These are phyloP conservation scores for Pestalotiopsis fici DNA, from an alignment of 2,329 filamentous ascomycete species.

Conservation along the genomic window DNA sequence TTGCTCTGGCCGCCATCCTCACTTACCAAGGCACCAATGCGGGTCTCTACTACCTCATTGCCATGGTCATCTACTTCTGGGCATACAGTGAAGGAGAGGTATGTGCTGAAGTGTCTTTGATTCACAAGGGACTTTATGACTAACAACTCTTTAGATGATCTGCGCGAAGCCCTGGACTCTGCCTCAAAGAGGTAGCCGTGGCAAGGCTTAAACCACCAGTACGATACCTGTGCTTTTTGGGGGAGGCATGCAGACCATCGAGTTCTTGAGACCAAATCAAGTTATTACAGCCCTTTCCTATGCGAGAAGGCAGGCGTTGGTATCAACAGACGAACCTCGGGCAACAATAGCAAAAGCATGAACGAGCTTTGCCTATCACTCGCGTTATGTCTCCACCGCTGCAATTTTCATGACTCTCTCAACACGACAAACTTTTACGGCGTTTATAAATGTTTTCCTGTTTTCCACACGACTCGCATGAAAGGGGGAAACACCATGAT, in stretches of 20 bases:
- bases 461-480: background rate
- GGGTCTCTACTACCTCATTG: constrained; percentile 88
- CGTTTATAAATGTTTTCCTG: background rate
- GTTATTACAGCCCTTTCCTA: background rate
- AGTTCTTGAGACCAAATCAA: background rate
- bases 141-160: constrained; percentile 51
- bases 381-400: background rate
- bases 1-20: constrained; percentile 71
- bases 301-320: background rate
- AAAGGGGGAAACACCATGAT: background rate
- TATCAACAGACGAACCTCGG: too few relatives aligned
- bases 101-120: constrained; percentile 34
- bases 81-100: constrained; percentile 97
- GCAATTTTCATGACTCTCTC: background rate
- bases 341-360: background rate
- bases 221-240: background rate
- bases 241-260: background rate
- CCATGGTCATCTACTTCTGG: constrained; percentile 90
- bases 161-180: constrained; percentile 72
- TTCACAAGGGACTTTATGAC: constrained; percentile 1
- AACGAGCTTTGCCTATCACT: background rate
- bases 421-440: background rate
- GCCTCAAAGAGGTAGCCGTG: constrained; percentile 50
- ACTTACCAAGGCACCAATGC: constrained; percentile 93
- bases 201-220: constrained; percentile 15